Conservation (phyloP, 768 basidiomycete genomes). For the Russula dissimulans region DNA sequence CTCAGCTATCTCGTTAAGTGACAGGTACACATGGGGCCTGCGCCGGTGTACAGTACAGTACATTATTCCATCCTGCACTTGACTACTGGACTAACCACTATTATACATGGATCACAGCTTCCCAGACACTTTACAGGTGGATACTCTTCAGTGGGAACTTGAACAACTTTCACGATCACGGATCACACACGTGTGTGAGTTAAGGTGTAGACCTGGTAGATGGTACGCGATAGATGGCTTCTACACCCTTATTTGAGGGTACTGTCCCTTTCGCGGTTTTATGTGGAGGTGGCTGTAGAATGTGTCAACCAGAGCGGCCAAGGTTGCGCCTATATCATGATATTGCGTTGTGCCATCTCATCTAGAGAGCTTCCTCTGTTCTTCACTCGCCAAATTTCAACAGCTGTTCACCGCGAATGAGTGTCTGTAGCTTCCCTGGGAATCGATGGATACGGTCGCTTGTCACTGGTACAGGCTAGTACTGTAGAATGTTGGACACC, state of each 20-base stretch:
- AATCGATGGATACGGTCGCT: too few relatives aligned
- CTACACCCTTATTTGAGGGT: background rate
- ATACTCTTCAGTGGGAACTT: background rate
- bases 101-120: background rate
- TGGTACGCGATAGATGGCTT: background rate
- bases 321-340: too few relatives aligned
- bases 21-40: background rate
- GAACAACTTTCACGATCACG: background rate
- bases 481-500: too few relatives aligned
- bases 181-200: background rate
- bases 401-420: too few relatives aligned
- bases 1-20: background rate
- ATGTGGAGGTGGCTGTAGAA: background rate
- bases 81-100: background rate
- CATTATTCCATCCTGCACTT: background rate
- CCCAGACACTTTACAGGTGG: background rate
- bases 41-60: too few relatives aligned
- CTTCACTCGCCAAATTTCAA: too few relatives aligned
- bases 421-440: too few relatives aligned
- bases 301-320: background rate
- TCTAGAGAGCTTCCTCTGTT: too few relatives aligned
- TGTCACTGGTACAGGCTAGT: too few relatives aligned
- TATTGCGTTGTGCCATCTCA: background rate
- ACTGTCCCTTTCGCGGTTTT: background rate
- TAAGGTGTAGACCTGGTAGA: background rate